These are phyloP conservation scores for Coleophoma crateriformis DNA, from an alignment of 2,329 filamentous ascomycete genomes.

Conservation along the genomic window DNA sequence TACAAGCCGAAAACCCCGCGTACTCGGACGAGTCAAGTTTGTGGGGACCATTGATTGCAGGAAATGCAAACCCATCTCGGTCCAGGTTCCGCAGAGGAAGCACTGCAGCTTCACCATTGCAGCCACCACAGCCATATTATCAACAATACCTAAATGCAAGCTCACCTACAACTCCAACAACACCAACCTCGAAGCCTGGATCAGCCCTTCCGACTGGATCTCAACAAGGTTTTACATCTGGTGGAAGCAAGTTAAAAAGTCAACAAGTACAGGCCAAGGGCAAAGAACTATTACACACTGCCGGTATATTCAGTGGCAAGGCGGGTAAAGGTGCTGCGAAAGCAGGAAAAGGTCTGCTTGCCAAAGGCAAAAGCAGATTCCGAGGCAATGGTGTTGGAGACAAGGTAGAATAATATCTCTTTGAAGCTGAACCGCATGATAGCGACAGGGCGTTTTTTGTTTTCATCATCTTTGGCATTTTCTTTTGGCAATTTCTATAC, in stretches of 20 bases:
- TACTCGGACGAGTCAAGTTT: constrained; percentile 31
- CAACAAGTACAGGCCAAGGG: constrained; percentile 56
- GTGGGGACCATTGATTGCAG: constrained; percentile 9
- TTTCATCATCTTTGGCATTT: constrained; percentile 4
- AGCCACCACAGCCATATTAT: constrained; percentile 48
- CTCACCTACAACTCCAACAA: constrained; percentile 19
- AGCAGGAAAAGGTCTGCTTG: constrained; percentile 85
- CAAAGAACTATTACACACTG: constrained; percentile 83
- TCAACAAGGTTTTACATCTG: constrained; percentile 19
- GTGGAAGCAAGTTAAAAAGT: constrained; percentile 20
- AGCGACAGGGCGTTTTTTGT: constrained; percentile 20
- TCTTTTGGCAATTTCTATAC: constrained; percentile 11
- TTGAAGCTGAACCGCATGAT: constrained; percentile 24
- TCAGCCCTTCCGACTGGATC: constrained; percentile 11
- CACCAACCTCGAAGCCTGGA: constrained; percentile 10
- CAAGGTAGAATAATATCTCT: constrained; percentile 73
- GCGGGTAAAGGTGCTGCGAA: constrained; percentile 54
- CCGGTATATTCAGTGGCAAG: constrained; percentile 64
- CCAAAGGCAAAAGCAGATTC: constrained; percentile 85
- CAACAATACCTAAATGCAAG: constrained; percentile 52
- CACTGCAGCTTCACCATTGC: constrained; percentile 10
- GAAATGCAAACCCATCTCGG: constrained; percentile 8
- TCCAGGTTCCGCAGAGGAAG: constrained; percentile 15
- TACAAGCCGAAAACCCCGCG: constrained; percentile 42
- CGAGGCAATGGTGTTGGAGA: constrained; percentile 55